Evolutionary conservation across 208 protist genomes (phyloP).

Genomic region (Trypanosomatidae sp.): DNA sequence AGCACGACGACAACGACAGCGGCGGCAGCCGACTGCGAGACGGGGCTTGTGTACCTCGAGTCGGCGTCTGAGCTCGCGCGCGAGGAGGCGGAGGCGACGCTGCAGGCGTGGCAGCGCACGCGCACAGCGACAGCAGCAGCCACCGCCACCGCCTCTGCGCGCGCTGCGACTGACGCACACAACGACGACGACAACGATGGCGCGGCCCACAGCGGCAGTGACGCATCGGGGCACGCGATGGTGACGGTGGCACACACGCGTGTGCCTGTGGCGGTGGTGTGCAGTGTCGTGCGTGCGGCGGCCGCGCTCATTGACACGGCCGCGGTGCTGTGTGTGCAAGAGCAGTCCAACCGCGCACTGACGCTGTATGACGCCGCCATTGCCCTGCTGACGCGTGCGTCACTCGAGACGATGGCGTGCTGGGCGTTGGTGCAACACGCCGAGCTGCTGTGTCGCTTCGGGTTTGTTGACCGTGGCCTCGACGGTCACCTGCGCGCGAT

Average conservation of each 20-base stretch:
- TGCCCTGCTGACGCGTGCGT: slow-evolving; percentile 23
- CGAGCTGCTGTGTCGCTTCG: slow-evolving; percentile 31
- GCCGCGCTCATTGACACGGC: slow-evolving; percentile 43
- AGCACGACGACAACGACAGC: too few species aligned
- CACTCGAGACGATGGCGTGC: slow-evolving; percentile 17
- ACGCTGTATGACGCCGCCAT: slow-evolving; percentile 43
- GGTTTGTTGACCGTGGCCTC: slow-evolving; percentile 45
- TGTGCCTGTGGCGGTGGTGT: slow-evolving; percentile 1
- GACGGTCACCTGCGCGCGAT: slow-evolving; percentile 27
- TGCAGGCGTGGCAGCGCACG: background rate
- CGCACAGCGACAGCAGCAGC: too few species aligned
- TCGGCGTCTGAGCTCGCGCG: slow-evolving; percentile 29
- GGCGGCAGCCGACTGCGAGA: slow-evolving; percentile 5
- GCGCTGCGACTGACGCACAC: too few species aligned
- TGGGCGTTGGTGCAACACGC: slow-evolving; percentile 53
- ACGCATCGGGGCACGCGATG: background rate
- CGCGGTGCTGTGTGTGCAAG: slow-evolving; percentile 24
- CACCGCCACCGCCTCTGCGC: too few species aligned
- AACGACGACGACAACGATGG: too few species aligned
- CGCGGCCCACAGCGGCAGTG: too few species aligned
- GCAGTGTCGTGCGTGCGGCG: slow-evolving; percentile 23
- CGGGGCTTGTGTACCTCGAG: slow-evolving; percentile 51
- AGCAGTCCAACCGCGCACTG: slow-evolving; percentile 29
- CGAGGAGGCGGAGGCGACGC: slow-evolving; percentile 28
- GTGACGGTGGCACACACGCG: background rate